Evolutionary conservation across 305 asterid species (phyloP).

Genomic region (Stenogyne calaminthoides): DNA sequence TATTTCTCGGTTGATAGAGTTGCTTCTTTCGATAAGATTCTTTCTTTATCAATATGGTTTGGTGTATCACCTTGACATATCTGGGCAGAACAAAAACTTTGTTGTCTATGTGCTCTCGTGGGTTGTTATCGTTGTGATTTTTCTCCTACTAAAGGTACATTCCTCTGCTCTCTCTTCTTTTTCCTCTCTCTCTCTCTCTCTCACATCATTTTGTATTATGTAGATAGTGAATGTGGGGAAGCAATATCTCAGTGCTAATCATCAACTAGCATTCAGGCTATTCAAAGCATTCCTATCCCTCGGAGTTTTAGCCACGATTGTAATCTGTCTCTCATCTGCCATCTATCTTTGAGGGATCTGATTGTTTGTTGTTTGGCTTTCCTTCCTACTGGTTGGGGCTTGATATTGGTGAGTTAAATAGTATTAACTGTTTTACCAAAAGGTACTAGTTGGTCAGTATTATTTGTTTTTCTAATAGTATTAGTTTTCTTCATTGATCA

Average conservation of each 20-base stretch:
- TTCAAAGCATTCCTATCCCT: conserved; percentile 82
- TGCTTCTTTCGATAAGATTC: conserved; percentile 77
- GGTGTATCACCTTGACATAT: conserved; percentile 95
- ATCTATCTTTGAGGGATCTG: conserved; percentile 68
- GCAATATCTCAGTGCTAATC: conserved; percentile 64
- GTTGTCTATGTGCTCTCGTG: conserved; percentile 87
- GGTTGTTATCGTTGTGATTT: conserved; percentile 78
- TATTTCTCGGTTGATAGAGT: conserved; percentile 71
- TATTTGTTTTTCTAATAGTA: too few relatives aligned
- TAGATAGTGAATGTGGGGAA: conserved; percentile 80
- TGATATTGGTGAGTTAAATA: conserved; percentile 69
- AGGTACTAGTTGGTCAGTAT: too few relatives aligned
- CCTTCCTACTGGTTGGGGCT: conserved; percentile 98
- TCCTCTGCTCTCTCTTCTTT: not conserved
- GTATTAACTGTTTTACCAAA: too few relatives aligned
- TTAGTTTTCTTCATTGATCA: too few relatives aligned
- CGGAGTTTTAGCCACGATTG: conserved; percentile 72
- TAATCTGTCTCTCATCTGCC: conserved; percentile 71
- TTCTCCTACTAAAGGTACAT: conserved; percentile 83
- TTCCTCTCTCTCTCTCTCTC: not conserved
- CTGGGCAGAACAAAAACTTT: conserved; percentile 74
- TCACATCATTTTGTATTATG: not conserved
- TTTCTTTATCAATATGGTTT: conserved; percentile 91
- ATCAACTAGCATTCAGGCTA: conserved; percentile 75
- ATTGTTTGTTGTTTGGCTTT: conserved; percentile 90